Evolutionary conservation across 1,139 yeast species (phyloP), one percentile per base, ranked within the genome.

Genomic region (Yamadazyma atlantica): DNA sequence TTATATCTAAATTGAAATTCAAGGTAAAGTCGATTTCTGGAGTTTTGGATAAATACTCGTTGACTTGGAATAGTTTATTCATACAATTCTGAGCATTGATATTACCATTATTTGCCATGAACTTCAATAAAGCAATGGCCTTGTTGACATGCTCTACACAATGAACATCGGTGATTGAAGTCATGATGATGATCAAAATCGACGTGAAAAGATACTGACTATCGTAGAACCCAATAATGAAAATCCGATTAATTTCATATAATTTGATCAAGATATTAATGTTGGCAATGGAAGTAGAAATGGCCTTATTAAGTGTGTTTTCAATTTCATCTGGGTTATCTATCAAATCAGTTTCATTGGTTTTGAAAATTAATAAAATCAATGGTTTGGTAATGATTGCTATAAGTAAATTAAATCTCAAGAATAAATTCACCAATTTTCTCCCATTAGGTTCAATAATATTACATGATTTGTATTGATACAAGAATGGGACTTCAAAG

Each of bases 211-310:
- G 54, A 51, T 73, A 75, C 47, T 75, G 76, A 26, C 74, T 64
- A 50, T 76, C 80, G 75, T 78, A 75, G 49, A 69, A 75, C 10
- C 80, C 81, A 40, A 69, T 62, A 13, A 64, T 56, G 28, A 74
- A 73, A 18, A 74, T 51, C 44, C 65, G 51, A 8, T 65, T 58
- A 39, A 59, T 51, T 29, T 58, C 58, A 33, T 61, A 66, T 34
- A 75, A 55, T 36, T 63, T 62, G 17, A 58, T 44, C 1, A 74
- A 43, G 13, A 73, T 57, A 38, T 67, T 68, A 26, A 75, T 62
- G 10, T 70, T 66, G 11, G 69, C 55, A 35, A 63, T 55, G 1
- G 80, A 68, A 0, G 73, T 62, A 21, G 58, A 52, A 9, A 73
- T 56, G 23, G 76, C 67, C 41, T 62, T 65, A 22, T 64, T 56